These are phyloP conservation scores for Aspergillus glaucus DNA, from an alignment of 2,329 filamentous ascomycete species.

Conservation along the genomic window DNA sequence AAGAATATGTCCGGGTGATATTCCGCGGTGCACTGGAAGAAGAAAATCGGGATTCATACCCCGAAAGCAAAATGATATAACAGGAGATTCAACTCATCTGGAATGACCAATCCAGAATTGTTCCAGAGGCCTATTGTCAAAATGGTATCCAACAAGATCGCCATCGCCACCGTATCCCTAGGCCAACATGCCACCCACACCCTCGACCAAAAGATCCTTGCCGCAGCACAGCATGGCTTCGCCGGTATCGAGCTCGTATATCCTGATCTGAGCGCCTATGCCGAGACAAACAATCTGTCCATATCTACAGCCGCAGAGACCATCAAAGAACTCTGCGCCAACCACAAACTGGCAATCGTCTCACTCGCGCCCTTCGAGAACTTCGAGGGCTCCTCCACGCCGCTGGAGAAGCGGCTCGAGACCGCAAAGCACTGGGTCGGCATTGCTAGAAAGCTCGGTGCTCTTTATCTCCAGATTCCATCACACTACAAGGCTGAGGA, in stretches of 20 bases:
- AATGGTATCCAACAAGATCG: neutral
- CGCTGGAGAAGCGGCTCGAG: neutral
- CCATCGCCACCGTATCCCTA: neutral
- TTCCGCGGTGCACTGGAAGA: too few species aligned
- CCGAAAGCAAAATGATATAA: too few species aligned
- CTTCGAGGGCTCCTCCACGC: neutral
- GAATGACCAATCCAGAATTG: too few species aligned
- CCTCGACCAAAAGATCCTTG: neutral
- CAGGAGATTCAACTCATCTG: too few species aligned
- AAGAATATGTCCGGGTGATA: too few species aligned
- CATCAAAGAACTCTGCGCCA: neutral
- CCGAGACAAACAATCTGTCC: neutral
- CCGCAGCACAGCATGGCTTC: neutral
- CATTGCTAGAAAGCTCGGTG: neutral
- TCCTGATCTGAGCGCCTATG: neutral
- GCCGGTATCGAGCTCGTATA: neutral
- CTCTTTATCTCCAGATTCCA: neutral
- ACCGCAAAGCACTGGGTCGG: neutral
- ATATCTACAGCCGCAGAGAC: neutral
- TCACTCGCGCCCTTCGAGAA: neutral
- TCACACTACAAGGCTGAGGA: neutral
- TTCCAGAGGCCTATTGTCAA: too few species aligned
- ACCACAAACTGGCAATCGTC: neutral
- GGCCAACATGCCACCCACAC: neutral
- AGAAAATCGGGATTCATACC: too few species aligned